phyloP scores from a whole-genome alignment of 2,329 filamentous ascomycete genomes.

The Mariannaea elegans region DNA sequence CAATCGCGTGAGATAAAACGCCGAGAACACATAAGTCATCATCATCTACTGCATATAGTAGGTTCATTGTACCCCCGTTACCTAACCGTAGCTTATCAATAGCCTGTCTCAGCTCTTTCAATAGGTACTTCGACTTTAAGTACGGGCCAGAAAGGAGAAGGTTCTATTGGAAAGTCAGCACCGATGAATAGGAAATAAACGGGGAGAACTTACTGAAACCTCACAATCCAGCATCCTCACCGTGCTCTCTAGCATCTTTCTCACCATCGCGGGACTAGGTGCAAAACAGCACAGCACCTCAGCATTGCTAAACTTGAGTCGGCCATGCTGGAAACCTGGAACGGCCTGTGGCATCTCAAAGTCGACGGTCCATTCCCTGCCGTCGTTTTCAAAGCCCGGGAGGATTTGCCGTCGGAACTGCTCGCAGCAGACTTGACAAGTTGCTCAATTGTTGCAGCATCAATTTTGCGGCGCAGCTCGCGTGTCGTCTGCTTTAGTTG shows the following conservation, averaged over 20 bases:
- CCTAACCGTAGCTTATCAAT: neutral
- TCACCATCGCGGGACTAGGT: slow-evolving; percentile 2
- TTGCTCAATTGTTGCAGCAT: neutral
- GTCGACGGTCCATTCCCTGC: neutral
- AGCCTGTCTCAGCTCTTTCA: neutral
- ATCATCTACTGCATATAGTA: neutral
- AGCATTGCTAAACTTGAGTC: slow-evolving; percentile 5
- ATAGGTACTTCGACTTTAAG: slow-evolving; percentile 9
- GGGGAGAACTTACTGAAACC: slow-evolving; percentile 2
- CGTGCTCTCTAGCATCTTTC: slow-evolving; percentile 8
- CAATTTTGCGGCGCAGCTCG: neutral
- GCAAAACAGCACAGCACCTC: slow-evolving; percentile 11
- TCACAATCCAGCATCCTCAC: neutral
- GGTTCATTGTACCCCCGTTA: neutral
- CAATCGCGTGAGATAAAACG: slow-evolving; percentile 7
- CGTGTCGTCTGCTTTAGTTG: neutral
- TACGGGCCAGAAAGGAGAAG: slow-evolving; percentile 12
- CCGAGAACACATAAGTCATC: slow-evolving; percentile 13
- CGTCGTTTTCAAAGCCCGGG: neutral
- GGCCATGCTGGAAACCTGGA: neutral
- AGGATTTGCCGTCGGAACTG: neutral
- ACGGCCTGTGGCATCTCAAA: neutral
- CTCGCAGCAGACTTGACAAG: neutral
- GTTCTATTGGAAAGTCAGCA: neutral
- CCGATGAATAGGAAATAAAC: neutral